Base-by-base conservation (phyloP, 129 eudicot genomes). In the Flaveria bidentis region DNA sequence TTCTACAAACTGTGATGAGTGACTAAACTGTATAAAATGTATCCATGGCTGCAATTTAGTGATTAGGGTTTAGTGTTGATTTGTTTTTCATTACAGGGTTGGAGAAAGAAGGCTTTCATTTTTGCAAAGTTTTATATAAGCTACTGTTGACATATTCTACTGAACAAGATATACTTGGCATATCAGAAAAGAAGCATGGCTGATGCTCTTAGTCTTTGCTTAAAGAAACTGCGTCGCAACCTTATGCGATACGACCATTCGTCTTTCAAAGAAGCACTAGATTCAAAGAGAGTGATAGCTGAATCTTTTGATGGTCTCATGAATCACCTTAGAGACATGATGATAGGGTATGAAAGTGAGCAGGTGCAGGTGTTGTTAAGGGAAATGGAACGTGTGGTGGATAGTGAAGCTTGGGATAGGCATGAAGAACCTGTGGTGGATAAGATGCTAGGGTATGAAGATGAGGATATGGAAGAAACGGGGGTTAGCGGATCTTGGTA, bases 301-400 rank as follows among this genome's bases (percentile, higher is more conserved):
- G 46, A 13, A 75, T 62, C 57, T 45, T 10, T 62, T 11, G 49
- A 26, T 62, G 33, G 16, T 25, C 71, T 75, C 61, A 26, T 75
- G 71, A 61, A 47, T 46, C 71, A 75, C 33, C 79, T 75, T 60
- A 25, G 46, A 45, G 50, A 25, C 47, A 75, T 75, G 79, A 75
- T 75, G 71, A 18, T 26, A 63, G 79, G 61, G 36, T 46, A 61
- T 62, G 79, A 61, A 75, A 75, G 28, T 55, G 23, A 64, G 41
- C 66, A 76, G 51, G 80, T 53, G 22, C 42, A 36, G 10, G 73
- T 15, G 11, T 7, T 76, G 13, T 1, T 76, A 22, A 63, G 61
- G 44, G 8, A 18, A 61, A 58, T 74, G 28, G 70, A 60, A 60
- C n/a, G n/a, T 13, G 51, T 62, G 42, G 14, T 74, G 45, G 28